Conservation (phyloP, 495 filamentous ascomycete species). For the Xylaria venustula region DNA sequence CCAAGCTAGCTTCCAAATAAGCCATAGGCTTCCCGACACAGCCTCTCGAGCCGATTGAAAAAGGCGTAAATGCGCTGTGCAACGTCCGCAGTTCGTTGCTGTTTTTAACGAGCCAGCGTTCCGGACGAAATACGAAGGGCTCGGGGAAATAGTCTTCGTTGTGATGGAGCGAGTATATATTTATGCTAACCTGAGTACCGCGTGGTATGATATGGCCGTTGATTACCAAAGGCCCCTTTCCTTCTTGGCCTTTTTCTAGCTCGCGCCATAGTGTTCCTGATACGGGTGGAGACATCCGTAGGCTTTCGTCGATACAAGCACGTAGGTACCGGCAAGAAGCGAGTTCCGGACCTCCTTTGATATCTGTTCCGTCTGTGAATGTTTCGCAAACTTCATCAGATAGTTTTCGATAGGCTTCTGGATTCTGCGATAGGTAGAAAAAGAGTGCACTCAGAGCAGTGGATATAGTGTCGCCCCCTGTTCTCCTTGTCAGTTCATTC, state of each 20-base stretch:
- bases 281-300: conserved; percentile 56
- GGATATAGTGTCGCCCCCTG: conserved; percentile 43
- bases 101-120: conserved; percentile 34
- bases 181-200: conserved; percentile 33
- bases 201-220: conserved; percentile 22
- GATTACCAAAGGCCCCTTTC: conserved; percentile 26
- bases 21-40: conserved; percentile 49
- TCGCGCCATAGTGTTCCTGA: conserved; percentile 44
- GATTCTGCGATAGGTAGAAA: conserved; percentile 54
- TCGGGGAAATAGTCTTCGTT: conserved; percentile 35
- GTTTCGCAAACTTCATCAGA: conserved; percentile 34
- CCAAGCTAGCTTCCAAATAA: conserved; percentile 36
- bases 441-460: conserved; percentile 45
- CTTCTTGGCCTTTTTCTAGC: neutral
- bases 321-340: conserved; percentile 44
- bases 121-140: conserved; percentile 34
- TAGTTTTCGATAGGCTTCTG: conserved; percentile 35
- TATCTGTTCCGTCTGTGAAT: conserved; percentile 37
- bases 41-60: conserved; percentile 38
- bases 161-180: conserved; percentile 37
- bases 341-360: conserved; percentile 35
- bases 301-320: conserved; percentile 55
- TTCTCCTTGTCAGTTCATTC: neutral
- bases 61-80: conserved; percentile 40
- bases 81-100: neutral